Evolutionary conservation across 306 rosid species (phyloP).

Genomic region (Canavalia gladiata): DNA sequence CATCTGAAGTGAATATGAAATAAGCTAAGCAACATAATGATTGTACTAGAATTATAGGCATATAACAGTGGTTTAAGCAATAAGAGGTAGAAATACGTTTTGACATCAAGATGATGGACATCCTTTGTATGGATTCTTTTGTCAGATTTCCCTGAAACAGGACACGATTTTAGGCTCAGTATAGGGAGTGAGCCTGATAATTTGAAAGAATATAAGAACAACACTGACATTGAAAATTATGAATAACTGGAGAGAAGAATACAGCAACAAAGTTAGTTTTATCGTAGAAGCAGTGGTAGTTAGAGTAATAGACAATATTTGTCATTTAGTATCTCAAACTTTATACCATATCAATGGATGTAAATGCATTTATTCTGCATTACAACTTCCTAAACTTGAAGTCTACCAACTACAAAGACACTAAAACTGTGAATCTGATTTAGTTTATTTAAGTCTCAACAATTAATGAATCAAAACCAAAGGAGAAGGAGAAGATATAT

Average conservation of each 20-base stretch:
- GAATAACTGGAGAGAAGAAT: background rate
- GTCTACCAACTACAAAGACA: background rate
- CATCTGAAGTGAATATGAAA: constrained; percentile 22
- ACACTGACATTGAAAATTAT: constrained; percentile 7
- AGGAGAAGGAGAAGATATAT: constrained; percentile 4
- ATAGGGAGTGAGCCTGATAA: constrained; percentile 14
- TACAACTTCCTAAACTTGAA: constrained; percentile 15
- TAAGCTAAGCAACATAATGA: background rate
- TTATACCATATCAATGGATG: constrained; percentile 23
- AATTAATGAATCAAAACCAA: constrained; percentile 17
- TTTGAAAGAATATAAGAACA: constrained; percentile 11
- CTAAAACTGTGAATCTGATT: background rate
- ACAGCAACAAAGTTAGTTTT: constrained; percentile 18
- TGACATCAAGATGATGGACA: constrained; percentile 63
- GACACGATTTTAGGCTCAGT: constrained; percentile 30
- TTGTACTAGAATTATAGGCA: constrained; percentile 1
- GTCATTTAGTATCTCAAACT: background rate
- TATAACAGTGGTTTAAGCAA: constrained; percentile 7
- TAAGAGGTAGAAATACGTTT: constrained; percentile 62
- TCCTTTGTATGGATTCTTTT: constrained; percentile 55
- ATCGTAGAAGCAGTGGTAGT: background rate
- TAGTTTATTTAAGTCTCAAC: constrained; percentile 2
- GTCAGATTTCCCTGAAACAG: constrained; percentile 77
- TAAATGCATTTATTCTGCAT: constrained; percentile 18
- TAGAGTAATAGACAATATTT: background rate